A percentile compares a stretch with the other conserved stretches of the same genome.
Evolutionary conservation across 2,329 filamentous ascomycete species (phyloP).

Genomic region (Fusarium sp.): DNA sequence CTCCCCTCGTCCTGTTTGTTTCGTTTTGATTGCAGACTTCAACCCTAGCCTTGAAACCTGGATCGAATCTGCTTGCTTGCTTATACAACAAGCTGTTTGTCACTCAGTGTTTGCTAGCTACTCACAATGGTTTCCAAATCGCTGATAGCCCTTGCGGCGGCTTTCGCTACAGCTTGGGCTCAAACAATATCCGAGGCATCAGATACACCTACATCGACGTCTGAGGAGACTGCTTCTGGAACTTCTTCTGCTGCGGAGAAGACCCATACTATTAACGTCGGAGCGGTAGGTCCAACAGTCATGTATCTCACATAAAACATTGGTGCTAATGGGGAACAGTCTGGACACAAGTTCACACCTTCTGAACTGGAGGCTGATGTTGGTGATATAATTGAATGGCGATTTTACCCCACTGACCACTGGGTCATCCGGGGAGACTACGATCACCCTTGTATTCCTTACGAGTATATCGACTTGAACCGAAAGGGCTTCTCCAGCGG

Average conservation of each 20-base stretch:
- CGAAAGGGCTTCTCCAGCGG: constrained; percentile 67
- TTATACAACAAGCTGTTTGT: constrained; percentile 15
- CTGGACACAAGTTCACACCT: constrained; percentile 50
- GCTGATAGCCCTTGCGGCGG: constrained; percentile 29
- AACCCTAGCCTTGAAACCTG: not conserved
- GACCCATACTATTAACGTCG: constrained; percentile 45
- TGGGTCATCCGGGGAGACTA: constrained; percentile 72
- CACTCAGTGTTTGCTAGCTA: constrained; percentile 8
- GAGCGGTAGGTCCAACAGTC: constrained; percentile 36
- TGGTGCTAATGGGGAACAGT: constrained; percentile 29
- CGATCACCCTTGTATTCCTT: constrained; percentile 71
- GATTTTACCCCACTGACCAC: constrained; percentile 72
- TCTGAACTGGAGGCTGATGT: constrained; percentile 50
- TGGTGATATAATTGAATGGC: constrained; percentile 66
- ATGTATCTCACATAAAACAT: not conserved
- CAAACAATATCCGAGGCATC: constrained; percentile 26
- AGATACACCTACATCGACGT: constrained; percentile 28
- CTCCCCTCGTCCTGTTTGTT: constrained; percentile 7
- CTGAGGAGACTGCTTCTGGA: constrained; percentile 25
- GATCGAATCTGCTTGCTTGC: constrained; percentile 25
- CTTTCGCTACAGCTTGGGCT: constrained; percentile 35
- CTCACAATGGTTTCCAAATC: constrained; percentile 38
- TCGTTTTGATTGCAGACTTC: constrained; percentile 8
- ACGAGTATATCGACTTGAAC: constrained; percentile 62
- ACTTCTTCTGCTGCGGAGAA: constrained; percentile 33